A percentile compares a stretch with the other conserved stretches of the same genome.
These are phyloP conservation scores for Gardenia jasminoides DNA, from an alignment of 257 asterid species.

Conservation along the genomic window DNA sequence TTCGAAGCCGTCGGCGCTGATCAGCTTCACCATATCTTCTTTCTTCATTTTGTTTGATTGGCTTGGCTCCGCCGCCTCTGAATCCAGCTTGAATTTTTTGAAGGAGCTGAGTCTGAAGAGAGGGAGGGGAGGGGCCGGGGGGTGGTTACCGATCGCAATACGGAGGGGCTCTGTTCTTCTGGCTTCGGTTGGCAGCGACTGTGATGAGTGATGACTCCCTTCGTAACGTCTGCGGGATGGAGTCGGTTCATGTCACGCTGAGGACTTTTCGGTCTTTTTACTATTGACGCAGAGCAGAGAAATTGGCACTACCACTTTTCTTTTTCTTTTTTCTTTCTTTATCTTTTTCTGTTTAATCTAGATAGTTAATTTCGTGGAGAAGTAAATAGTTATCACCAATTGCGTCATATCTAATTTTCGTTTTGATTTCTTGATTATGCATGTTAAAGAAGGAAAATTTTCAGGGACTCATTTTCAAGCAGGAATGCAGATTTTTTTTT, in stretches of 20 bases:
- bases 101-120: neutral
- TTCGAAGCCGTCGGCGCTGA: constrained; percentile 95
- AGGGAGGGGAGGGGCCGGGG: too few relatives aligned
- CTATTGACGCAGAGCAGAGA: neutral
- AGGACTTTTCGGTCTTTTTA: neutral
- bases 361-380: too few relatives aligned
- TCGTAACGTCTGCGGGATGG: too few relatives aligned
- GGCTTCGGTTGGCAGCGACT: neutral
- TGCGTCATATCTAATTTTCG: too few relatives aligned
- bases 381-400: too few relatives aligned
- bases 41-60: constrained; percentile 40
- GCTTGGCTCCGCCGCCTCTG: constrained; percentile 15
- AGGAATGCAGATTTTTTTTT: too few relatives aligned
- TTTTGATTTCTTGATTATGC: too few relatives aligned
- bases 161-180: neutral
- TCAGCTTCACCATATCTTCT: constrained; percentile 83
- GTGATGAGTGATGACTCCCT: neutral
- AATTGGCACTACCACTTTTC: neutral
- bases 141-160: neutral
- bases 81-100: constrained; percentile 1
- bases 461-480: too few relatives aligned
- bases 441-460: too few relatives aligned
- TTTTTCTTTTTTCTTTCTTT: too few relatives aligned
- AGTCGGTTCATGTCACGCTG: neutral
- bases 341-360: too few relatives aligned